These are phyloP conservation scores for Ophiocytium majus DNA, from an alignment of 352 stramenopile species.

Conservation along the genomic window DNA sequence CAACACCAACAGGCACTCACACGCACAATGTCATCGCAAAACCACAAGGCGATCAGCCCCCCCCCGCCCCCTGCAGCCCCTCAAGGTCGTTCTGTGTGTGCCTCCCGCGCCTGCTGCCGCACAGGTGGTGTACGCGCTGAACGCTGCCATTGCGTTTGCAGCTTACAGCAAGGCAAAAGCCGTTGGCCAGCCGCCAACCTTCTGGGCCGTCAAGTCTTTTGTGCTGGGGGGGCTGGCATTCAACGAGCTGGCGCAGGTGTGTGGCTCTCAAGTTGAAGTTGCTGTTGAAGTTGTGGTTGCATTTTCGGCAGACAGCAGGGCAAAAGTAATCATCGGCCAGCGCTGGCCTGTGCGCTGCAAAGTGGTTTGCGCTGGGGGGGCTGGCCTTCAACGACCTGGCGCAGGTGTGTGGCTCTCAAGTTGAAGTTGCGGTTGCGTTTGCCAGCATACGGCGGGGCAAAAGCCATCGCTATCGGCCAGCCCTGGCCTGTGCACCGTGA, in stretches of 20 bases:
- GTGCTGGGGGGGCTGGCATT: conserved; percentile 57
- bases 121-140: conserved; percentile 57
- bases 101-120: conserved; percentile 24
- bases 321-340: neutral
- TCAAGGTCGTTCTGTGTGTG: too few species aligned
- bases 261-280: too few species aligned
- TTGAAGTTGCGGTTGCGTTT: neutral
- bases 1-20: too few species aligned
- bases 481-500: conserved; percentile 47
- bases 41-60: too few species aligned
- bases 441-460: neutral
- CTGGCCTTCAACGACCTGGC: conserved; percentile 56
- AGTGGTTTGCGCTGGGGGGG: conserved; percentile 56
- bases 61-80: too few species aligned
- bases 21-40: too few species aligned
- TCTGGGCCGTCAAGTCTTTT: conserved; percentile 59
- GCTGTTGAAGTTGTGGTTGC: neutral
- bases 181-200: conserved; percentile 49
- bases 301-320: neutral
- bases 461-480: neutral
- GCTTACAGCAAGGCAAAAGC: conserved; percentile 40
- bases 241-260: conserved; percentile 57
- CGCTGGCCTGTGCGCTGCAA: conserved; percentile 47
- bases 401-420: conserved; percentile 24
- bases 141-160: conserved; percentile 45